These are phyloP conservation scores for Dipodascopsis tothii DNA, from an alignment of 805 yeast species.

Conservation along the genomic window DNA sequence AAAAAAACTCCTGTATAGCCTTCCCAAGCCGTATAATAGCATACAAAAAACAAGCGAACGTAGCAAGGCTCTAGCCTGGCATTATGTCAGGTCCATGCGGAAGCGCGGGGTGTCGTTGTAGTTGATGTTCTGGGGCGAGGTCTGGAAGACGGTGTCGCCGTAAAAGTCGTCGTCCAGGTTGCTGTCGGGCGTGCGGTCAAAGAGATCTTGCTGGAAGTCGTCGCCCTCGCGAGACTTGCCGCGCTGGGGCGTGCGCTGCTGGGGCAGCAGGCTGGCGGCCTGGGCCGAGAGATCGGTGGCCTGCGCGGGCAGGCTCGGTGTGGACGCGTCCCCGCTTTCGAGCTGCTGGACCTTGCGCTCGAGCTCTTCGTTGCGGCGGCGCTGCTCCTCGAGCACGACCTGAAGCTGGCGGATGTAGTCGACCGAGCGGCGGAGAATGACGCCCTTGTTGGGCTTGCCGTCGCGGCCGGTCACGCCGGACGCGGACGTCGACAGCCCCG, in stretches of 20 bases:
- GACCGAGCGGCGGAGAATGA: constrained; percentile 67
- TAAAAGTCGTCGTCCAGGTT: constrained; percentile 13
- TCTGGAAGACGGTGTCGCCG: constrained; percentile 17
- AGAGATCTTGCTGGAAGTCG: background rate
- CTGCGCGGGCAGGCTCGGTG: too few relatives aligned
- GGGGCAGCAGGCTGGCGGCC: background rate
- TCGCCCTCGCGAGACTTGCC: background rate
- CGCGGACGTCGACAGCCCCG: constrained; percentile 5
- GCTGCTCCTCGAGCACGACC: constrained; percentile 9
- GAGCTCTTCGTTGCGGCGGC: constrained; percentile 16
- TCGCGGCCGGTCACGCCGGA: constrained; percentile 35
- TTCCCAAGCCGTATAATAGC: background rate
- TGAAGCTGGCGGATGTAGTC: constrained; percentile 56
- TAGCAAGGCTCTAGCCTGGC: background rate
- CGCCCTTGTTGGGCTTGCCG: constrained; percentile 73
- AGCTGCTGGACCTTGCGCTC: constrained; percentile 8
- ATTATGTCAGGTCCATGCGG: constrained; percentile 16
- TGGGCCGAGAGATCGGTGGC: background rate
- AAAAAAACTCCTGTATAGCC: too few relatives aligned
- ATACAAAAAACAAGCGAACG: background rate
- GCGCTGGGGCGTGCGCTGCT: background rate
- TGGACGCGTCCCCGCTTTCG: constrained; percentile 1
- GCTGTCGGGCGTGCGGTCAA: background rate
- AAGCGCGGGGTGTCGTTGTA: constrained; percentile 2
- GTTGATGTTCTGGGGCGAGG: constrained; percentile 12